A percentile compares a stretch with the other conserved stretches of the same genome.
These are phyloP conservation scores for Phytopythium montanum DNA, from an alignment of 352 stramenopile genomes.

Conservation along the genomic window DNA sequence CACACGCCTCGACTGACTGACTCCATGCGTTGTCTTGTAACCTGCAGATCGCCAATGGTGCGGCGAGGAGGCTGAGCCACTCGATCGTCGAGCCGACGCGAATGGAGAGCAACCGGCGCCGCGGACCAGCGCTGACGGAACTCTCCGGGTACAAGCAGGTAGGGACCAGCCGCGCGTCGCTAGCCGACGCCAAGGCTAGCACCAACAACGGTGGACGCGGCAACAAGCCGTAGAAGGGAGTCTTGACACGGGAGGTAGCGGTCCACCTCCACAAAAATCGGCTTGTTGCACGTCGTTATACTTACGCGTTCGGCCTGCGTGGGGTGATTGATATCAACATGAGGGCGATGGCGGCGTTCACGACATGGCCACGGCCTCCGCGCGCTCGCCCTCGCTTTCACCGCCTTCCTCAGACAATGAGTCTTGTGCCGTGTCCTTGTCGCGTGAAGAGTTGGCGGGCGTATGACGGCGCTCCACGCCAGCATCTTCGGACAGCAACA, in stretches of 20 bases:
- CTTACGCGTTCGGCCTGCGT: background rate
- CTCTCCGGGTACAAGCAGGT: background rate
- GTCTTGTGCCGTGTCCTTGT: background rate
- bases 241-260: background rate
- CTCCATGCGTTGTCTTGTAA: background rate
- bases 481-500: background rate
- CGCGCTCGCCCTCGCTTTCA: constrained; percentile 2
- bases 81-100: background rate
- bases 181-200: background rate
- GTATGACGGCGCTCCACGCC: background rate
- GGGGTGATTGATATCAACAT: background rate
- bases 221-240: background rate
- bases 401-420: background rate
- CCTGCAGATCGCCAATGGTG: background rate
- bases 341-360: background rate
- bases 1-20: background rate
- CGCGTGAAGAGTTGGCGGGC: background rate
- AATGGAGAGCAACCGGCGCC: background rate
- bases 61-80: background rate
- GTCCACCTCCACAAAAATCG: background rate
- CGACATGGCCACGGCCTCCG: constrained; percentile 6
- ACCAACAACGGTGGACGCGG: background rate
- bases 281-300: background rate
- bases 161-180: background rate
- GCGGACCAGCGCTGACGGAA: background rate